Percentiles rank a stretch among this genome's conserved stretches.
phyloP scores from a whole-genome alignment of 306 rosid genomes.

The Vigna unguiculata region DNA sequence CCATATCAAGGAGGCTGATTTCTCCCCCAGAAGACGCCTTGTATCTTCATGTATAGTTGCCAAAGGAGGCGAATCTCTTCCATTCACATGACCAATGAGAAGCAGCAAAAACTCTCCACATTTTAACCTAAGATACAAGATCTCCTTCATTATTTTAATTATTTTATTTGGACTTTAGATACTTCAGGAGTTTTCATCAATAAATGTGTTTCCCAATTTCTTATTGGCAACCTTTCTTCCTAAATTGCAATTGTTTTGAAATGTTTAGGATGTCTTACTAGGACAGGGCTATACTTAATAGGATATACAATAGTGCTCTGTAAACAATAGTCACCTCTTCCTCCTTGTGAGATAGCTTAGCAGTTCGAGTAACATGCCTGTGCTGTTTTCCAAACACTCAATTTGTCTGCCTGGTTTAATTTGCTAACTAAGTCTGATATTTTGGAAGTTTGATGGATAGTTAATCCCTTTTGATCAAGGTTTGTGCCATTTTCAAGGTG shows the following conservation, averaged over 20 bases:
- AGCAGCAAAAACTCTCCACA: constrained; percentile 93
- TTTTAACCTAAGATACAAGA: constrained; percentile 79
- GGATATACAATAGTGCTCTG: neutral
- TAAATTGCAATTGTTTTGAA: neutral
- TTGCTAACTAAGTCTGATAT: neutral
- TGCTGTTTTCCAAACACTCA: neutral
- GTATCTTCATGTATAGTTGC: constrained; percentile 87
- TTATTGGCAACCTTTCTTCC: neutral
- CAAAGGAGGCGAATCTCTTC: constrained; percentile 76
- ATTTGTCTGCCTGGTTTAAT: neutral
- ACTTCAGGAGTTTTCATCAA: neutral
- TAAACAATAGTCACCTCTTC: constrained; percentile 5
- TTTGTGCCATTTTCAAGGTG: neutral
- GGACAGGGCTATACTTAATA: neutral
- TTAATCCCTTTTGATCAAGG: neutral
- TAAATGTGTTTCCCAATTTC: neutral
- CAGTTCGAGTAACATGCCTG: neutral
- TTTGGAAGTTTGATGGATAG: neutral
- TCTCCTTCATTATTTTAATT: constrained; percentile 14
- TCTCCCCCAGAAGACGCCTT: constrained; percentile 88
- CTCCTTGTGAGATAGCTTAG: neutral
- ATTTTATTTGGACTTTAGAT: neutral
- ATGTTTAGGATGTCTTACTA: neutral
- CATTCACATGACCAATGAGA: constrained; percentile 90
- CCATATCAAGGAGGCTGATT: constrained; percentile 97